Conservation (phyloP, 1,139 yeast species). For the Blastobotrys aristatus region DNA sequence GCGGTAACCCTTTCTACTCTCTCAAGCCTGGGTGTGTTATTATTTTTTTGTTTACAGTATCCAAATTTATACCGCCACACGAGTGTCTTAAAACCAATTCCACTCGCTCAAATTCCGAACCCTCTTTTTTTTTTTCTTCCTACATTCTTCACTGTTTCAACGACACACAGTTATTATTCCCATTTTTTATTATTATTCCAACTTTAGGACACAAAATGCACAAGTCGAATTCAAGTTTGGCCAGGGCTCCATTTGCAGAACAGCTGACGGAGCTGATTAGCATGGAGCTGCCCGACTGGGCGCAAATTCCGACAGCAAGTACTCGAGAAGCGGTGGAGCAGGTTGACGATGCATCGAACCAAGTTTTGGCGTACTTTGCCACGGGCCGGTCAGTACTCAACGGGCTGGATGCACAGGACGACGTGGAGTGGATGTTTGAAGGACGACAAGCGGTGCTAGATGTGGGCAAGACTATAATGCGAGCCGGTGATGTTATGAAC, state of each 20-base stretch:
- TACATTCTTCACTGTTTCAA: neutral
- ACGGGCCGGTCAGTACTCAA: constrained; percentile 21
- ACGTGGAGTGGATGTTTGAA: constrained; percentile 46
- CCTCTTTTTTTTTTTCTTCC: too few relatives aligned
- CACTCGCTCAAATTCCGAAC: neutral
- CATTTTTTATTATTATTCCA: neutral
- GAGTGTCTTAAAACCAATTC: neutral
- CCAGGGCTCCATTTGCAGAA: constrained; percentile 19
- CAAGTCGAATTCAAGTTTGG: constrained; percentile 9
- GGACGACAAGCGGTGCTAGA: constrained; percentile 43
- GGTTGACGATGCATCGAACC: constrained; percentile 18
- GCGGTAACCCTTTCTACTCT: neutral
- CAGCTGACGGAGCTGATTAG: constrained; percentile 18
- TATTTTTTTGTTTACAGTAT: too few relatives aligned
- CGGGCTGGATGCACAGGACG: constrained; percentile 25
- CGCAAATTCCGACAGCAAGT: neutral
- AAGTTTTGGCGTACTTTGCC: constrained; percentile 22
- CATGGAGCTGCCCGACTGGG: constrained; percentile 14
- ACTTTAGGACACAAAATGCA: neutral
- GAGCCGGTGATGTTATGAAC: constrained; percentile 46
- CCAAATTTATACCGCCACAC: too few relatives aligned
- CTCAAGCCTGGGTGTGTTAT: neutral
- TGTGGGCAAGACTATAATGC: constrained; percentile 40
- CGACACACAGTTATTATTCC: neutral
- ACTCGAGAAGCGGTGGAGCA: constrained; percentile 1